Base-by-base conservation (phyloP, 805 yeast species). In the Yamadazyma scolyti region DNA sequence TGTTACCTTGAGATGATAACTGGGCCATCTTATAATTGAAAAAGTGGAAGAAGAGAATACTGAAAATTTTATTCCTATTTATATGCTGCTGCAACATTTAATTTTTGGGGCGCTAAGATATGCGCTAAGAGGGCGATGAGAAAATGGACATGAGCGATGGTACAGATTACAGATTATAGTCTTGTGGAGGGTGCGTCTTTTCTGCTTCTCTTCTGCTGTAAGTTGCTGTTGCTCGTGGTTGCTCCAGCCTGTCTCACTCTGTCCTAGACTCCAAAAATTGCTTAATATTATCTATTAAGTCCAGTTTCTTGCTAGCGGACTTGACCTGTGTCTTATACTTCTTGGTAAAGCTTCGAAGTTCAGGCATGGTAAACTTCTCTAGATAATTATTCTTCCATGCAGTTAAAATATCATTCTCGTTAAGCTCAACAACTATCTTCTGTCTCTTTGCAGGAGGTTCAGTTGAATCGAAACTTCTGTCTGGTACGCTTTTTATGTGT, bases 331-430 rank as follows among this genome's bases (percentile, higher is more conserved):
- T 54, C 24, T 56, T 54, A 39, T 68, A 60, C 15, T 56, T 48
- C 13, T 43, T 46, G 28, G 62, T 58, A 37, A 63, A 73, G n/a
- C 43, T 49, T 36, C 53, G 58, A 20, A 74, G 48, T 38, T 73
- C 75, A 3, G 56, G 56, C 22, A 62, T 62, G n/a, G 63, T 65
- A 34, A 66, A 70, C 14, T 46, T 39, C 5, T 36, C 31, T 52
- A 71, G 54, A 4, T 44, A 32, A 24, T 58, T 47, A 20, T 54
- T 36, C 34, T 61, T 61, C 71, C 73, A 71, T 4, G 71, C 68
- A 9, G 54, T 47, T 15, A 68, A 39, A 4, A 71, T 56, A 8
- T 60, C 67, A 6, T 56, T 56, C 34, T 70, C 75, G 4, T 53
- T 53, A 33, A 58, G 33, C 17, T 34, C 35, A 5, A 28, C 39